These are phyloP conservation scores for Talaromyces sp. DNA, from an alignment of 2,329 filamentous ascomycete genomes.

Conservation along the genomic window DNA sequence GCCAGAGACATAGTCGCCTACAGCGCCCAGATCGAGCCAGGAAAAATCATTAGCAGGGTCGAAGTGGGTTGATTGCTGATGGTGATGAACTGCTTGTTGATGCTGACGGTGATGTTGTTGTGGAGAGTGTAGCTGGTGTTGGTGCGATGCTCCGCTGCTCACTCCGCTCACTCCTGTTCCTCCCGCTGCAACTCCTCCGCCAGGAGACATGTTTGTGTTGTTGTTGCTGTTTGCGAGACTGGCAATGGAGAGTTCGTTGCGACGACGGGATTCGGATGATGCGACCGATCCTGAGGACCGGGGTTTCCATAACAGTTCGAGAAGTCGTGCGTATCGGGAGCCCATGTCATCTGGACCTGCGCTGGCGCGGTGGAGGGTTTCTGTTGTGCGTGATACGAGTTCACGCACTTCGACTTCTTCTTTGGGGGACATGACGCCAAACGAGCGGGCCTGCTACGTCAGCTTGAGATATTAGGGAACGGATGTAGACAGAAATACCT, in stretches of 20 bases:
- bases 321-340: slow-evolving; percentile 58
- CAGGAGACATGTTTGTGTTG: background rate
- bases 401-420: slow-evolving; percentile 57
- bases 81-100: slow-evolving; percentile 16
- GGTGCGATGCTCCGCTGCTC: background rate
- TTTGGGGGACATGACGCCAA: slow-evolving; percentile 56
- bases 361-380: slow-evolving; percentile 58
- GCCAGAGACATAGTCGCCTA: slow-evolving; percentile 56
- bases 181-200: background rate
- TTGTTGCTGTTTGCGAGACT: slow-evolving; percentile 14
- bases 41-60: slow-evolving; percentile 57
- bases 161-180: background rate
- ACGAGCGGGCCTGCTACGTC: slow-evolving; percentile 49
- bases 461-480: background rate
- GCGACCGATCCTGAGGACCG: slow-evolving; percentile 25
- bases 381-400: slow-evolving; percentile 58
- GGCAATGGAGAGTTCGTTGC: slow-evolving; percentile 29
- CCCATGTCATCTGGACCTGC: slow-evolving; percentile 59
- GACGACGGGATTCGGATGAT: slow-evolving; percentile 29
- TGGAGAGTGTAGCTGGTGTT: background rate
- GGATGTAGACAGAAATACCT: slow-evolving; percentile 40
- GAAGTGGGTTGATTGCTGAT: slow-evolving; percentile 36
- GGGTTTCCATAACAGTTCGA: slow-evolving; percentile 59
- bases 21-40: slow-evolving; percentile 59
- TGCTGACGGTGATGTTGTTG: background rate